Percentiles rank a stretch among this genome's conserved stretches.
Conservation (phyloP, 2,329 filamentous ascomycete genomes). For the Teratosphaeria zuluensis region DNA sequence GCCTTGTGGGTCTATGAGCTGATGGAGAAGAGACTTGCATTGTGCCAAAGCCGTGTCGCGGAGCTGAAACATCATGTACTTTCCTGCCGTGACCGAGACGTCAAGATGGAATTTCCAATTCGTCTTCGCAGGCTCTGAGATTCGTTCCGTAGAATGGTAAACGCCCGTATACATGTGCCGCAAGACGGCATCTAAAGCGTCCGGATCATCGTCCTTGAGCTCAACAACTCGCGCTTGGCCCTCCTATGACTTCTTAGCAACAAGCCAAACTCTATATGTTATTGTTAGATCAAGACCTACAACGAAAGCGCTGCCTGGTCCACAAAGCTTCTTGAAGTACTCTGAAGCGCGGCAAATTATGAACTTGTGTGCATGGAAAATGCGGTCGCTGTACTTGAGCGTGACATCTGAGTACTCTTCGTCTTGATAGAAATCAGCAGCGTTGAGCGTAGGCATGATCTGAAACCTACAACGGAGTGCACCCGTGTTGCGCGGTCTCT, state of each 20-base stretch:
- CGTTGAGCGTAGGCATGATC: neutral
- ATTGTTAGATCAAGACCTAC: neutral
- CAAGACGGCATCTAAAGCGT: neutral
- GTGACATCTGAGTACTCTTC: neutral
- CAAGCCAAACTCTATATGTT: neutral
- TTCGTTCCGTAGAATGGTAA: neutral
- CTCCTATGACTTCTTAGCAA: neutral
- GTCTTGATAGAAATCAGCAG: neutral
- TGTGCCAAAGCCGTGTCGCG: neutral
- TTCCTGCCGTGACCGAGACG: neutral
- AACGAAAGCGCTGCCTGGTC: neutral
- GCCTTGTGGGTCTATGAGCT: neutral
- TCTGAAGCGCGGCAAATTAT: neutral
- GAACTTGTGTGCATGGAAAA: neutral
- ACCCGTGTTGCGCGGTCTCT: too few species aligned
- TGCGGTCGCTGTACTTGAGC: neutral
- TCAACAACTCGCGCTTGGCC: neutral
- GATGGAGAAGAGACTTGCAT: neutral
- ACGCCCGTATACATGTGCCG: neutral
- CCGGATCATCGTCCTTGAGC: neutral
- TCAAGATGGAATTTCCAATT: neutral
- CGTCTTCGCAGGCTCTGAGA: neutral
- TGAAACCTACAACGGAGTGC: too few species aligned
- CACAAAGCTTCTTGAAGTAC: neutral
- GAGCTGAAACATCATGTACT: neutral